phyloP scores from a whole-genome alignment of 306 rosid genomes.

The Cicer judaicum region DNA sequence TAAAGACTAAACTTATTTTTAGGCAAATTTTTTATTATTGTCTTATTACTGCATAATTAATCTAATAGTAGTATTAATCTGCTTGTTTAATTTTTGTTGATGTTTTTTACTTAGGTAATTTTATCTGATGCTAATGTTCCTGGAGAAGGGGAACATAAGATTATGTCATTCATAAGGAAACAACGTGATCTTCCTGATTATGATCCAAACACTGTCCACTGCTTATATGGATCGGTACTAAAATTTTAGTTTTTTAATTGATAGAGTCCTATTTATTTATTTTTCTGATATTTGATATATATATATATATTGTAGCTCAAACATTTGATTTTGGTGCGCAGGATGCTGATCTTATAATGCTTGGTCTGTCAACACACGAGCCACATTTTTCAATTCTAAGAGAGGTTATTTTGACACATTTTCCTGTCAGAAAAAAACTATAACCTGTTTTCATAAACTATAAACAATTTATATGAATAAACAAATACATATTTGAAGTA shows the following conservation, averaged over 20 bases:
- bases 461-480: too few species aligned
- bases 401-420: conserved; percentile 52
- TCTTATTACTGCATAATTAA: not conserved
- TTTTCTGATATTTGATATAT: not conserved
- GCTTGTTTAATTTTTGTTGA: not conserved
- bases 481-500: not conserved
- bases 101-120: conserved; percentile 51
- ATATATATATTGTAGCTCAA: not conserved
- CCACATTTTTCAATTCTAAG: conserved; percentile 67
- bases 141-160: conserved; percentile 77
- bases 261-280: not conserved
- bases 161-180: conserved; percentile 53
- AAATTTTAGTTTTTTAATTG: not conserved
- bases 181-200: conserved; percentile 49
- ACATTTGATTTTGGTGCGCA: conserved; percentile 39
- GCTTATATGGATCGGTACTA: conserved; percentile 67
- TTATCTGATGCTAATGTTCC: conserved; percentile 72
- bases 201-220: conserved; percentile 61
- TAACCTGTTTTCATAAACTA: too few species aligned
- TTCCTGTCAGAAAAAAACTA: too few species aligned
- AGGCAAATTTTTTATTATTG: not conserved
- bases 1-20: too few species aligned
- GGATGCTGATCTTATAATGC: conserved; percentile 73
- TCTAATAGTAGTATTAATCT: not conserved
- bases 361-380: conserved; percentile 64